These are phyloP conservation scores for Monascus ruber DNA, from an alignment of 2,329 filamentous ascomycete species.

Conservation along the genomic window DNA sequence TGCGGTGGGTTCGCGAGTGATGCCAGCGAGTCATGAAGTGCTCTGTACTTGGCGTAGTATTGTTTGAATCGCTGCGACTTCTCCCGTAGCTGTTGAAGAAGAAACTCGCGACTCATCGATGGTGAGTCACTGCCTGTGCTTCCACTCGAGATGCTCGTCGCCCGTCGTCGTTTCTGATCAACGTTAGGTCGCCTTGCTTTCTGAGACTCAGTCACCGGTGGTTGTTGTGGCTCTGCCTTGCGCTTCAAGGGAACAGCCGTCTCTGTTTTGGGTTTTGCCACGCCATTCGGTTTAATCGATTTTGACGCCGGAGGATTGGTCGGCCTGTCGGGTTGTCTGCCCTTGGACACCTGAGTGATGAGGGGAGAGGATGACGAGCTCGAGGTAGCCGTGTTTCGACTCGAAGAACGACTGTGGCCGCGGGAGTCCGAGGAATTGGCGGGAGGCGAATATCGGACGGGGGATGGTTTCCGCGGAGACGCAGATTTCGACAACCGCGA, in stretches of 20 bases:
- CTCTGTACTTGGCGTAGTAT: conserved; percentile 47
- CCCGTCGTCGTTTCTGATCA: conserved; percentile 31
- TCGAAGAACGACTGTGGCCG: conserved; percentile 31
- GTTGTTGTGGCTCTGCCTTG: conserved; percentile 26
- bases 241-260: conserved; percentile 27
- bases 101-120: conserved; percentile 23
- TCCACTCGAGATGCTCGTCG: conserved; percentile 28
- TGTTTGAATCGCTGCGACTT: conserved; percentile 42
- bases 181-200: conserved; percentile 21
- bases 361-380: conserved; percentile 37
- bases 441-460: conserved; percentile 49
- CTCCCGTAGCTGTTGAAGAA: conserved; percentile 27
- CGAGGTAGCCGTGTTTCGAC: conserved; percentile 29
- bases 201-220: conserved; percentile 8
- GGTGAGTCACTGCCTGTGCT: conserved; percentile 33
- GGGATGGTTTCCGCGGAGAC: conserved; percentile 51
- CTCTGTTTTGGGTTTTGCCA: conserved; percentile 13
- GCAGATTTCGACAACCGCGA: conserved; percentile 32
- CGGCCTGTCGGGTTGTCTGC: conserved; percentile 10
- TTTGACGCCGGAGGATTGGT: conserved; percentile 11
- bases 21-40: conserved; percentile 40
- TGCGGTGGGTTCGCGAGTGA: conserved; percentile 32
- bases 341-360: conserved; percentile 26
- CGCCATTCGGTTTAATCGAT: conserved; percentile 15
- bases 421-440: conserved; percentile 50